Evolutionary conservation across 495 filamentous ascomycete genomes (phyloP), one percentile per base, ranked within the genome.

Genomic region (Penicillium odoratum): DNA sequence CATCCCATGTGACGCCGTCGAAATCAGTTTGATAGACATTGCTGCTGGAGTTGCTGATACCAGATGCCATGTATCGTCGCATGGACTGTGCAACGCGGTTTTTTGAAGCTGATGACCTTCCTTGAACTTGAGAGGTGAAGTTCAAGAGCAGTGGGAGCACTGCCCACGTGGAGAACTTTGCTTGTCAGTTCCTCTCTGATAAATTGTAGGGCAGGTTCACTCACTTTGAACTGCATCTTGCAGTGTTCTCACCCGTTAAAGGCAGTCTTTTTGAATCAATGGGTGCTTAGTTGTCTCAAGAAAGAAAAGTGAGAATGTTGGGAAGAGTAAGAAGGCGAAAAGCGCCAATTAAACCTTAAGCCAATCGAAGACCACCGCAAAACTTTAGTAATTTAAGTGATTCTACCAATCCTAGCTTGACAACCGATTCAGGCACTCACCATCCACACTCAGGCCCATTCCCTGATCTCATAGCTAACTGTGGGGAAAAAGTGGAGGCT

Each of bases 1-100:
- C 77, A 57, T 89, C 83, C 87, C 86, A 91, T 6, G 75, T 82
- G 15, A 83, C 78, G 3, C 76, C 76, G 8, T 70, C 58, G 49
- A 83, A 83, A 25, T 73, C 71, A 3, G 79, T 82, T 43, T 73
- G 50, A 55, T 83, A 82, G 18, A 74, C 63, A 46, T 73, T 71
- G 18, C 47, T 62, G 44, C 64, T 69, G n/a, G 38, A 54, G 43
- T 66, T 64, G 10, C 31, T 29, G 5, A 40, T 5, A 4, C 51
- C 48, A 26, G 58, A 7, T 8, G 60, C 66, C 8, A 54, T 44
- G 31, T 67, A 53, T 33, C 50, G 44, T 44, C 46, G 57, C 7
- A 69, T 15, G 18, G 48, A 53, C 48, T 61, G 55, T 4, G 44
- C 55, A 45, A 62, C 52, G 7, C 66, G 60, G 10, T 15, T 53